These are phyloP conservation scores for Asterophora parasitica DNA, from an alignment of 768 basidiomycete genomes.

Conservation along the genomic window DNA sequence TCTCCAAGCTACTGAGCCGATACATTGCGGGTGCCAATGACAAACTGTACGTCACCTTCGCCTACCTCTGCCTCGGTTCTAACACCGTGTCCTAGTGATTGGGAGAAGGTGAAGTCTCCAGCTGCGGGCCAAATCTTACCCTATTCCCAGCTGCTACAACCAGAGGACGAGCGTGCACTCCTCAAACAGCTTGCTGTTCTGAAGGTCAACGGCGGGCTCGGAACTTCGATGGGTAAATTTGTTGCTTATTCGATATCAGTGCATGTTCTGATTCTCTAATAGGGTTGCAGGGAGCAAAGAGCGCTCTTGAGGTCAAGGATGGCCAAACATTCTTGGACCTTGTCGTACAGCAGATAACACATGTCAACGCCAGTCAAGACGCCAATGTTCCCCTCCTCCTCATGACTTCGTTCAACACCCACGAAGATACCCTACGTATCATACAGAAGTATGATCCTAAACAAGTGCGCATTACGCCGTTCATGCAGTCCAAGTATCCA, in stretches of 20 bases:
- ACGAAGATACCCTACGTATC: slow-evolving; percentile 82
- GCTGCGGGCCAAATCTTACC: slow-evolving; percentile 65
- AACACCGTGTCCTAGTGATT: slow-evolving; percentile 8
- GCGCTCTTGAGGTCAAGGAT: slow-evolving; percentile 81
- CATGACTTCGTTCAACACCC: slow-evolving; percentile 93
- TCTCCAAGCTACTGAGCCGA: slow-evolving; percentile 79
- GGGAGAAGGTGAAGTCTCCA: slow-evolving; percentile 15
- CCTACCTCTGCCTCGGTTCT: slow-evolving; percentile 14
- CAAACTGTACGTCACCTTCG: slow-evolving; percentile 50
- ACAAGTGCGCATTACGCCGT: slow-evolving; percentile 72
- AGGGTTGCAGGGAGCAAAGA: slow-evolving; percentile 75
- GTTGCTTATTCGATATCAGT: neutral
- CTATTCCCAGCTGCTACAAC: slow-evolving; percentile 54
- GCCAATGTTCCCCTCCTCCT: slow-evolving; percentile 84
- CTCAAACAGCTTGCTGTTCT: slow-evolving; percentile 19
- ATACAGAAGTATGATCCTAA: slow-evolving; percentile 84
- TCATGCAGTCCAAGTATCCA: slow-evolving; percentile 86
- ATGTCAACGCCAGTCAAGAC: slow-evolving; percentile 66
- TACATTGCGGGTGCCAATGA: slow-evolving; percentile 68
- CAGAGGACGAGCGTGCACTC: slow-evolving; percentile 48
- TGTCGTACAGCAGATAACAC: slow-evolving; percentile 80
- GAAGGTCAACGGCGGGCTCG: slow-evolving; percentile 88
- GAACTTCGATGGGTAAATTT: slow-evolving; percentile 68
- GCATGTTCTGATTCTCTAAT: slow-evolving; percentile 28
- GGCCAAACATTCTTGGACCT: slow-evolving; percentile 88